Conservation (phyloP, 306 rosid species). For the Mimosa pudica region DNA sequence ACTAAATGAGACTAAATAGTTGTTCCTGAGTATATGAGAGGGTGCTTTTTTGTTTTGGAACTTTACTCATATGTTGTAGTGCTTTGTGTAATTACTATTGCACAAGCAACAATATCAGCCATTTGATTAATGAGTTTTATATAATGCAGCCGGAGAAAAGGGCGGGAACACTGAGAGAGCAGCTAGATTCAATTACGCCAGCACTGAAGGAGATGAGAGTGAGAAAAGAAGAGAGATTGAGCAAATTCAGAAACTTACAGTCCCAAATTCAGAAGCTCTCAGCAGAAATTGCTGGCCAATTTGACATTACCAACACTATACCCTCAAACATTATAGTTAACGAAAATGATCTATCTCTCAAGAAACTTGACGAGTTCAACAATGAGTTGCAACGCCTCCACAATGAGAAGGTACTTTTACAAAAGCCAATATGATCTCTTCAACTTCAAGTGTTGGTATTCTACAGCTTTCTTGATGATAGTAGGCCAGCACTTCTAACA, state of each 20-base stretch:
- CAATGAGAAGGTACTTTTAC: conserved; percentile 71
- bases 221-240: conserved; percentile 87
- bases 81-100: not conserved
- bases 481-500: not conserved
- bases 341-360: conserved; percentile 84
- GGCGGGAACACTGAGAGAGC: conserved; percentile 87
- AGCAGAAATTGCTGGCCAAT: conserved; percentile 81
- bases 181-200: conserved; percentile 93
- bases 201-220: conserved; percentile 76
- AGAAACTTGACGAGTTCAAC: conserved; percentile 88
- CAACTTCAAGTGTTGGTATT: not conserved
- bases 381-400: conserved; percentile 73
- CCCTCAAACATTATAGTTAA: conserved; percentile 51
- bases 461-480: not conserved
- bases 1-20: too few species aligned
- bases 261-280: conserved; percentile 77
- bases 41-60: too few species aligned
- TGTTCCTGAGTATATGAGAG: too few species aligned
- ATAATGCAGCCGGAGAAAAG: conserved; percentile 79
- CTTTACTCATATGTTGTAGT: not conserved
- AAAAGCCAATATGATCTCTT: not conserved
- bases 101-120: not conserved
- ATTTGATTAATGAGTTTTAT: not conserved
- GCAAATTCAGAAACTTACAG: conserved; percentile 69
- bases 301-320: conserved; percentile 3